Base-by-base conservation (phyloP, 768 basidiomycete species). In the Daedaleopsis sinensis region DNA sequence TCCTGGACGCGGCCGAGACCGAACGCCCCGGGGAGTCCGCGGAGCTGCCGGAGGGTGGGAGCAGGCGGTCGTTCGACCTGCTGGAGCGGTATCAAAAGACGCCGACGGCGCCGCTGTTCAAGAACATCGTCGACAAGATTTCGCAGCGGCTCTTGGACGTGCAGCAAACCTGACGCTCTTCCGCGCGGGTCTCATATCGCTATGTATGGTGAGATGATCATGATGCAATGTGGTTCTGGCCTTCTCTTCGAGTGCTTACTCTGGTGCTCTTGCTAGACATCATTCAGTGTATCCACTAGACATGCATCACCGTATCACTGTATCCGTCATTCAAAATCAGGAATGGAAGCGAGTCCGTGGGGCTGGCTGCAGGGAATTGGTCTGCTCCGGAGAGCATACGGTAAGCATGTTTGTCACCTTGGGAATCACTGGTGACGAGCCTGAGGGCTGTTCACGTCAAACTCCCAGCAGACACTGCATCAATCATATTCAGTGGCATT, bases 1-100 rank as follows among this genome's bases (percentile, higher is more conserved):
- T 98, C 55, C 76, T 99, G 64, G 96, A 98, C 68, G 88, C 84
- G 5, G 86, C 82, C 39, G 79, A 77, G 56, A 57, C 37, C 23
- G 58, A 64, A 55, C 66, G 59, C 36, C 53, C 66, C 42, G 70
- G 63, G 49, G 55, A 48, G 55, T 84, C 82, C 3, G 84, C 80
- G 43, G 78, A 74, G 55, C 55, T 49, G 39, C 50, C 65, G 58
- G 70, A 60, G 51, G 65, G 62, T 32, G 70, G 59, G 43, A 63
- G 61, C 59, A 61, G 43, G 52, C 49, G 58, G 71, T 72, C 75
- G 59, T 88, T 86, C 68, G 77, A 72, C 16, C 74, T 95, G 59
- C 73, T 91, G 58, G 74, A 78, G 58, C 77, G 79, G 66, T 96
- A 96, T 72, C 66, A 78, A 68, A 74, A 73, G 66, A 96, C 94